Evolutionary conservation across 2,329 filamentous ascomycete genomes (phyloP), one percentile per base, ranked within the genome.

Genomic region (Fusarium pseudonygamai): DNA sequence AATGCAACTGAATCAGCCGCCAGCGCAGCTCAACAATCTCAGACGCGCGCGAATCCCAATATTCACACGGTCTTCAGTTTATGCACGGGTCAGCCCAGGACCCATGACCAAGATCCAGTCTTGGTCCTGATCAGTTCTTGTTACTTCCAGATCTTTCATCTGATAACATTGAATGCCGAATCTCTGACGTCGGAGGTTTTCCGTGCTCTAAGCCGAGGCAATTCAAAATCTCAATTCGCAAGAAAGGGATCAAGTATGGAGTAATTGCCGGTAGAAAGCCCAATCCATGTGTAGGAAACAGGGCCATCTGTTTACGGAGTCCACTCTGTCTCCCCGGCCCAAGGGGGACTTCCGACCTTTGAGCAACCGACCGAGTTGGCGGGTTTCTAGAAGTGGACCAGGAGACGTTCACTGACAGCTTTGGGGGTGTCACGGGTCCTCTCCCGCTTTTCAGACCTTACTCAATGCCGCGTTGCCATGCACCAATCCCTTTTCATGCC

Each of bases 341-440:
- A 77, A 77, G 68, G 74, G 75, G 75, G 64, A 50, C 36, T 55
- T 55, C 50, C 36, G 15, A 61, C 67, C 63, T 62, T 64, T 55
- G 63, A 72, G 43, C 63, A 72, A 71, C 75, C 75, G 57, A 71
- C 75, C 74, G 57, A 78, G 69, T 60, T 71, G 75, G 65, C 67
- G 73, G 73, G 64, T 72, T 76, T 72, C 72, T 75, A 63, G 58
- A 49, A 60, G 69, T 72, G 71, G 72, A 66, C 52, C 71, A 49
- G 47, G 67, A 50, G 64, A 49, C 46, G 42, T 63, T 46, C 50
- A 39, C 40, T 65, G 58, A 58, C 62, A 60, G 40, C 37, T 50
- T 62, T 68, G 59, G 46, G 42, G 57, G 61, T 61, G 69, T 67
- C 72, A 74, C 65, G 69, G 72, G 61, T 69, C 60, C 55, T 55